Conservation (phyloP, 2,329 filamentous ascomycete genomes). For the Taxawa tesnikishii region DNA sequence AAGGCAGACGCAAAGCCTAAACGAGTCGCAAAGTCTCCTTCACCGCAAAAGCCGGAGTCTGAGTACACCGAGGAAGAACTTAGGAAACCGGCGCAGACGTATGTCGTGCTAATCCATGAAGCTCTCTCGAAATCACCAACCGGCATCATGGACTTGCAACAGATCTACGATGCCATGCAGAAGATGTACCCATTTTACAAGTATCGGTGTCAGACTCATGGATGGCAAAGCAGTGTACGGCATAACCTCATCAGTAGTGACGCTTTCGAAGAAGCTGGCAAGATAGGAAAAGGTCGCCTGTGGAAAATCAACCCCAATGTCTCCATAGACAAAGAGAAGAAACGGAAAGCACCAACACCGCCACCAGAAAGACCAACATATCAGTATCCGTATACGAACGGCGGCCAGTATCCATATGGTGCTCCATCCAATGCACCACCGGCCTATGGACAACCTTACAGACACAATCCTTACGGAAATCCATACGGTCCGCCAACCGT, state of each 20-base stretch:
- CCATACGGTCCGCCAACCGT: slow-evolving; percentile 9
- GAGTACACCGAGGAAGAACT: slow-evolving; percentile 65
- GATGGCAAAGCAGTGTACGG: slow-evolving; percentile 55
- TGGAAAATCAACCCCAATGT: slow-evolving; percentile 49
- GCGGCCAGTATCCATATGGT: slow-evolving; percentile 8
- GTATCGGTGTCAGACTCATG: slow-evolving; percentile 45
- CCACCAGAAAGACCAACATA: slow-evolving; percentile 10
- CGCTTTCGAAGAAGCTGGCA: slow-evolving; percentile 49
- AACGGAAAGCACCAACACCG: slow-evolving; percentile 37
- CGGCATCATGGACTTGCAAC: slow-evolving; percentile 49
- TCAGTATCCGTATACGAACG: slow-evolving; percentile 9
- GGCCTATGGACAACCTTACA: slow-evolving; percentile 7
- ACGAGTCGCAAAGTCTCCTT: slow-evolving; percentile 43
- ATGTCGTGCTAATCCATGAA: slow-evolving; percentile 52
- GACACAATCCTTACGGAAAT: slow-evolving; percentile 9
- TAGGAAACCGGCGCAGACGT: slow-evolving; percentile 53
- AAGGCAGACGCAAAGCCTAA: slow-evolving; percentile 29
- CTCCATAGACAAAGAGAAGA: slow-evolving; percentile 44
- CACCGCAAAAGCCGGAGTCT: slow-evolving; percentile 48
- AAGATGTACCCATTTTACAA: slow-evolving; percentile 53
- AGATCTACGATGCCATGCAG: slow-evolving; percentile 53
- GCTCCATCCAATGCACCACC: slow-evolving; percentile 4
- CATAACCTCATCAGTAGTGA: slow-evolving; percentile 50
- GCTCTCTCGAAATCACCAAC: slow-evolving; percentile 43
- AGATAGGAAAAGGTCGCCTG: slow-evolving; percentile 49